phyloP scores from a whole-genome alignment of 768 basidiomycete genomes.

The Mrakia hoshinonis region DNA sequence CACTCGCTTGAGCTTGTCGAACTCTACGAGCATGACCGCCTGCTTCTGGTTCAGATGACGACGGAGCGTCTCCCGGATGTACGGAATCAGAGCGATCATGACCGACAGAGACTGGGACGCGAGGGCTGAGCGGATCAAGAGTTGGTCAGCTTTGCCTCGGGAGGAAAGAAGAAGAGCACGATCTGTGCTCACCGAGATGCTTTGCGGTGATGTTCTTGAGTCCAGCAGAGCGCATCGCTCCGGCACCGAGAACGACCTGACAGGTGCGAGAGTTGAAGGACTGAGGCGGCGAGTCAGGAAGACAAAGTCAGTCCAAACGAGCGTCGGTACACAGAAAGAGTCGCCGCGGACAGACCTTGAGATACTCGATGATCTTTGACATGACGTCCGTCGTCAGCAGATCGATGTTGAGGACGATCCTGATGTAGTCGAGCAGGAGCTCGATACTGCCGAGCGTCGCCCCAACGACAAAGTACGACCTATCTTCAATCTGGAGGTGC shows the following conservation, averaged over 20 bases:
- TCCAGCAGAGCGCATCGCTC: conserved; percentile 97
- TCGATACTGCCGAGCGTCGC: conserved; percentile 65
- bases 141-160: not conserved
- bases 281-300: no score
- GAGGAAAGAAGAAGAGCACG: not conserved
- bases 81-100: conserved; percentile 86
- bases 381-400: conserved; percentile 91
- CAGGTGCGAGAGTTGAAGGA: conserved; percentile 97
- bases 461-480: conserved; percentile 71
- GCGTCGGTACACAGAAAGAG: not conserved
- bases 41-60: conserved; percentile 89
- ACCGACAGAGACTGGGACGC: conserved; percentile 94
- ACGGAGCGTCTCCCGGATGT: conserved; percentile 87
- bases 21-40: conserved; percentile 93
- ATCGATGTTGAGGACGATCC: conserved; percentile 75
- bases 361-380: conserved; percentile 83
- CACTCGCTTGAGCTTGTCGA: conserved; percentile 94
- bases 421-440: conserved; percentile 74
- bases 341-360: conserved; percentile 50
- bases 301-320: no score
- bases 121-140: conserved; percentile 51
- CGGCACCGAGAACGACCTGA: conserved; percentile 94
- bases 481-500: conserved; percentile 62
- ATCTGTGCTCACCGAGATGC: conserved; percentile 64
- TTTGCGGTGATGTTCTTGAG: conserved; percentile 97